A percentile compares a stretch with the other conserved stretches of the same genome.
Evolutionary conservation across 108 stramenopile species (phyloP).

Genomic region (Discostella stelligeroides): DNA sequence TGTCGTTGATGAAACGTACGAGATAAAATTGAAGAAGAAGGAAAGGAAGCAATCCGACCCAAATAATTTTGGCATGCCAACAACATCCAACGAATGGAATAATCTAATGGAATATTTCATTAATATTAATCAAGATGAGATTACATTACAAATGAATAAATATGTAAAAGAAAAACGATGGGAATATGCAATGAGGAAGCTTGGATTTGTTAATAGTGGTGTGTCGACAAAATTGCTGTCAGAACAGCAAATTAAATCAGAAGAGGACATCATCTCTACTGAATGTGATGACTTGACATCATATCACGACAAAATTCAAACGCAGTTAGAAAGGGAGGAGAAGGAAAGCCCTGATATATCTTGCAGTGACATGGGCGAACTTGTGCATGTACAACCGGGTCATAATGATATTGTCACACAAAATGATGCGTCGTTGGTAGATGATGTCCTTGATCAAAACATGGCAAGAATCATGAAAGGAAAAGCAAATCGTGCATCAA

Average conservation of each 20-base stretch:
- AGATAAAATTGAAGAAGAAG: neutral
- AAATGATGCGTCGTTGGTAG: neutral
- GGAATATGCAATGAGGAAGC: slow-evolving; percentile 18
- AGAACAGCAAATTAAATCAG: neutral
- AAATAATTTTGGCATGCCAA: no score
- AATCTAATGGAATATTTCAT: slow-evolving; percentile 23
- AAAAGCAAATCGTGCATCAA: neutral
- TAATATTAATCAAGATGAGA: slow-evolving; percentile 33
- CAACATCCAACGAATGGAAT: slow-evolving; percentile 20
- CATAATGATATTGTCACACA: neutral
- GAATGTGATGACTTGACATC: neutral
- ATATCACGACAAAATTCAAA: neutral
- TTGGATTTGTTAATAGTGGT: slow-evolving; percentile 14
- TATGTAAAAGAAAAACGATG: slow-evolving; percentile 26
- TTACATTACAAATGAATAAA: slow-evolving; percentile 14
- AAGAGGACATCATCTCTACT: no score
- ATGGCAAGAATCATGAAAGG: slow-evolving; percentile 20
- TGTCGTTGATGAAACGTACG: neutral
- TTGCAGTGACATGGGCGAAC: slow-evolving; percentile 29
- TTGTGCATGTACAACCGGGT: neutral
- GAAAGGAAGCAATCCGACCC: neutral
- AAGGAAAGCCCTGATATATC: neutral
- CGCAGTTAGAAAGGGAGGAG: neutral
- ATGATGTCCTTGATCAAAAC: slow-evolving; percentile 19
- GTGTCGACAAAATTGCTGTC: neutral